Evolutionary conservation across 495 filamentous ascomycete genomes (phyloP), one percentile per base, ranked within the genome.

Genomic region (Talaromyces borbonicus): DNA sequence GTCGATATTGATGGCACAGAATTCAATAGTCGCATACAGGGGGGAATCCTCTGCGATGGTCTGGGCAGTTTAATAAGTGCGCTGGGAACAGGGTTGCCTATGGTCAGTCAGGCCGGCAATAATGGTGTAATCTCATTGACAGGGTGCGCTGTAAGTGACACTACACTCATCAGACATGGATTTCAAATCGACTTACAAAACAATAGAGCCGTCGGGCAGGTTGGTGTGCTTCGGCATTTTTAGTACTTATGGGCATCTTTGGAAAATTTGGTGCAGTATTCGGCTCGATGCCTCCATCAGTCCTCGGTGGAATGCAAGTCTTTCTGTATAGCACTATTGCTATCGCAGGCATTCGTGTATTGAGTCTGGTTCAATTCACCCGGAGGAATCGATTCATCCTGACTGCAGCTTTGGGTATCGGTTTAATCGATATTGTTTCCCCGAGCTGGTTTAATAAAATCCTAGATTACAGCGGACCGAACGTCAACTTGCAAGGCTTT

Each of bases 71-170:
- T 88, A 50, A 62, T 94, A 18, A 83, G 85, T 30, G 84, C 79
- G 2, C 71, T 90, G 20, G 77, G 74, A 55, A 90, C 87, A 23
- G 83, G 84, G 27, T 80, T 84, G 0, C 83, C 86, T 25, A 84
- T 88, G 79, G 76, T 73, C 8, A 83, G 75, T 57, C 75, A 76
- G 44, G 80, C 86, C 0, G 84, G 88, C 59, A 92, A 92, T 60
- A 94, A 92, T 57, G 78, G 85, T 39, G 87, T 94, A 30, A 90
- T 92, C 49, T 79, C 84, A 12, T 67, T 90, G 25, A 90, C 86
- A 1, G 74, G 86, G 12, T 92, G 87, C 61, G 87, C 86, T 60
- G 59, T 44, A 62, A 48, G 57, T 80, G 74, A 62, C 63, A 79
- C 15, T 37, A 7, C 5, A 5, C 8, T n/a, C 20, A 26, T 25